Evolutionary conservation across 2,329 filamentous ascomycete genomes (phyloP), one percentile per base, ranked within the genome.

Genomic region (Sarocladium strictum): DNA sequence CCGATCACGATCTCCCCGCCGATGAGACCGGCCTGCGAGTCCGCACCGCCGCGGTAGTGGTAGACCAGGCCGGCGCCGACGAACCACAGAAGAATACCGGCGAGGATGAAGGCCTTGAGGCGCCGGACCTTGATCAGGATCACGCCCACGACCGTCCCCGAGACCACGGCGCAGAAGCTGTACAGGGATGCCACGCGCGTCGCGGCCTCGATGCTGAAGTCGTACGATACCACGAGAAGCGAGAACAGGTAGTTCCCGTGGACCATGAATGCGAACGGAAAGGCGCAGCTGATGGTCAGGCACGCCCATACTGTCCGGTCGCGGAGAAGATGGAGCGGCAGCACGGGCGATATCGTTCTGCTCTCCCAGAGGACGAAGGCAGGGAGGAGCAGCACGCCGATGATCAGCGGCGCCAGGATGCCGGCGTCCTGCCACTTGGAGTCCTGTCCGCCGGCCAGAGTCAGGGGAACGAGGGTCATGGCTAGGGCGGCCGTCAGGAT

Each of bases 301-400:
- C 81, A 77, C 2, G 76, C 79, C 80, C 81, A 85, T 1, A 85
- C 79, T 0, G 76, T 77, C n/a, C 83, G 76, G 56, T 85, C 80
- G 56, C 73, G 76, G 21, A 85, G 68, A 0, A 85, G 70, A 60
- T 76, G 64, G 62, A 84, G 83, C 0, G 81, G 82, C 1, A 84
- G 65, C 60, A 85, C 75, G 0, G 82, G 81, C 45, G 60, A 61
- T 4, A 74, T 72, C 32, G 76, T 72, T 0, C 64, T 70, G 21
- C 65, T 69, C 58, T 85, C 81, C 81, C 81, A 85, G 3, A 72
- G 38, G 32, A 82, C 60, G 60, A 78, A 85, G 0, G 67, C 62
- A 0, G 78, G 74, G 23, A 81, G 66, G 17, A 72, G 72, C 1
- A 73, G 53, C 24, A 83, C 41, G 0, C 82, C 82, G 9, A 81